phyloP scores from a whole-genome alignment of 2,329 filamentous ascomycete genomes.

The Lecanicillium sp. region DNA sequence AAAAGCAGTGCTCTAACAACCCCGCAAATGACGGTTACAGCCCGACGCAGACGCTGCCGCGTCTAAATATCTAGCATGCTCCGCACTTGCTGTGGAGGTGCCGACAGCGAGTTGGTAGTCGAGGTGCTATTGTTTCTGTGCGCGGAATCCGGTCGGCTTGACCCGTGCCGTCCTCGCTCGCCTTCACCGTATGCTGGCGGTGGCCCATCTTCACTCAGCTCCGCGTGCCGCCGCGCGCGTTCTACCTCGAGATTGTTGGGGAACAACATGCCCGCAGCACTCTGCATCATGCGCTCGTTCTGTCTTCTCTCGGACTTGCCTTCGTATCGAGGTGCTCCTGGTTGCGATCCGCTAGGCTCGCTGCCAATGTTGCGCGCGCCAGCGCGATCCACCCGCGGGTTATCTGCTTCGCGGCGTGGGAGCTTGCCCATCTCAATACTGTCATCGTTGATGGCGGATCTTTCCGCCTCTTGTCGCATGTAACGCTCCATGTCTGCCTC shows the following conservation, averaged over 20 bases:
- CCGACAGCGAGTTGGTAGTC: constrained; percentile 37
- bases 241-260: constrained; percentile 27
- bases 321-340: constrained; percentile 24
- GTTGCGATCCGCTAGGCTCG: constrained; percentile 13
- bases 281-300: constrained; percentile 34
- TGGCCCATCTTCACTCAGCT: constrained; percentile 36
- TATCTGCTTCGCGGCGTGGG: constrained; percentile 13
- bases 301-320: constrained; percentile 38
- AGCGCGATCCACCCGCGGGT: constrained; percentile 23
- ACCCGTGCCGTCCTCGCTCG: constrained; percentile 16
- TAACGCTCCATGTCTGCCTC: constrained; percentile 31
- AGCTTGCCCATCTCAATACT: constrained; percentile 32
- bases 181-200: constrained; percentile 29
- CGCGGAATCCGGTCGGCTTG: constrained; percentile 19
- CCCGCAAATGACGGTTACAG: too few species aligned
- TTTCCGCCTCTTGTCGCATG: constrained; percentile 23
- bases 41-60: too few species aligned
- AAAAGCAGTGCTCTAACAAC: too few species aligned
- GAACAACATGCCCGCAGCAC: constrained; percentile 41
- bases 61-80: constrained; percentile 51
- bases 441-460: constrained; percentile 19
- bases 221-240: constrained; percentile 26
- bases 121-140: constrained; percentile 37
- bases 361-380: constrained; percentile 18
- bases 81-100: constrained; percentile 45